Base-by-base conservation (phyloP, 352 stramenopile species). In the Phytophthora ramorum region DNA sequence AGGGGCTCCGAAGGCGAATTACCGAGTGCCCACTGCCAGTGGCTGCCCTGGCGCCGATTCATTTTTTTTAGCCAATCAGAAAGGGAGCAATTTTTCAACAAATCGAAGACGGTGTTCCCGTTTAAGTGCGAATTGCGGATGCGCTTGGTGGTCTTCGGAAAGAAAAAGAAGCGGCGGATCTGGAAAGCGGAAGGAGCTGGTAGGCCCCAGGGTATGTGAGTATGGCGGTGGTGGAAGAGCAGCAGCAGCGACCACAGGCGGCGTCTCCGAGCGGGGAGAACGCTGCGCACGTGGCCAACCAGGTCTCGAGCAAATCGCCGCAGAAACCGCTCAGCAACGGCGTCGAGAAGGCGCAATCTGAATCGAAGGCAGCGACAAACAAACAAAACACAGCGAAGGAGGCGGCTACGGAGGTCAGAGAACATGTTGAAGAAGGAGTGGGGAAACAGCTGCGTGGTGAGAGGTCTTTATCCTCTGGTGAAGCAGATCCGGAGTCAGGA, bases 181-280 rank as follows among this genome's bases (percentile, higher is more conserved):
- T 26, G 32, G 26, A 4, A 55, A 40, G n/a, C 17, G 13, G 19
- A 50, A 49, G 58, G 12, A 3, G 24, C 19, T 17, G 13, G 7
- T 28, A 2, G 2, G 32, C 40, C 7, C 41, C 47, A 12, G 41
- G 56, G 51, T 22, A 69, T 72, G 68, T 61, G 54, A 74, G 35
- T 5, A 78, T 73, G 61, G 66, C 52, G 22, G 48, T 50, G 35
- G 43, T 34, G 44, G 66, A 63, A 46, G 41, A 75, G 34, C 46
- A 65, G 7, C 34, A 75, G 4, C 38, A 69, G n/a, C 56, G 37
- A 0, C 20, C 46, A 10, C 34, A 73, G 13, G 35, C 12, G 2
- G 19, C 14, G 4, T 50, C 20, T 32, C n/a, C 5, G 19, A 26
- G 47, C 0, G 32, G n/a, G 2, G 66, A 75, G 41, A 72, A 75